Evolutionary conservation across 2,329 filamentous ascomycete species (phyloP), one percentile per base, ranked within the genome.

Genomic region (Pseudogymnoascus sp.): DNA sequence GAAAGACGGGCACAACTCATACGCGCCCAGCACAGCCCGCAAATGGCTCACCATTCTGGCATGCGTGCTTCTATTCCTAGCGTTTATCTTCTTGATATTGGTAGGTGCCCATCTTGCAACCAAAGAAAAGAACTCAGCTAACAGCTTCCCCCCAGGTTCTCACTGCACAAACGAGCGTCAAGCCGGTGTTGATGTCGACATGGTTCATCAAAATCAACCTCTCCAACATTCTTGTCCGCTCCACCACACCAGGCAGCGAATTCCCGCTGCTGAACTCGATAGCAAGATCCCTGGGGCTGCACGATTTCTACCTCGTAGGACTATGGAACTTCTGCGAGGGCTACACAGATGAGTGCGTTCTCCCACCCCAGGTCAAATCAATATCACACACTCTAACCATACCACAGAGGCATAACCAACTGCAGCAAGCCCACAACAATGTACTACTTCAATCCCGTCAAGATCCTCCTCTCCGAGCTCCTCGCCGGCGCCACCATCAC

Each of bases 241-340:
- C 69, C 5, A 64, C 66, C 1, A 63, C 63, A 12, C 31, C 31
- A n/a, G 35, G 31, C 10, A 25, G 15, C 31, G 62, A 59, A 2
- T 87, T 96, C 62, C 89, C 89, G 0, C 81, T 96, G 51, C 88
- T 96, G 75, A 96, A 96, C 78, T 91, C 87, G 51, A 92, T 96
- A 67, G 91, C 92, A 3, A 87, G 90, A 60, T 90, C 88, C 21
- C 80, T 97, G 61, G 93, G 92, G 31, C 81, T 97, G 58, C 91
- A 96, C 73, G 93, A 97, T 75, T 97, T 96, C 76, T 97, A 97
- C 75, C 89, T 92, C 70, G 89, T 96, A 29, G 92, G 92, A 5
- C 77, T 97, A 41, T 97, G 93, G 93, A 88, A 87, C 64, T 96
- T 89, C 74, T 97, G 93, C 75, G 90, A 96, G 74, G 92, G 92